A percentile compares a stretch with the other conserved stretches of the same genome.
These are phyloP conservation scores for Starmerella vaccinii DNA, from an alignment of 805 yeast genomes.

Conservation along the genomic window DNA sequence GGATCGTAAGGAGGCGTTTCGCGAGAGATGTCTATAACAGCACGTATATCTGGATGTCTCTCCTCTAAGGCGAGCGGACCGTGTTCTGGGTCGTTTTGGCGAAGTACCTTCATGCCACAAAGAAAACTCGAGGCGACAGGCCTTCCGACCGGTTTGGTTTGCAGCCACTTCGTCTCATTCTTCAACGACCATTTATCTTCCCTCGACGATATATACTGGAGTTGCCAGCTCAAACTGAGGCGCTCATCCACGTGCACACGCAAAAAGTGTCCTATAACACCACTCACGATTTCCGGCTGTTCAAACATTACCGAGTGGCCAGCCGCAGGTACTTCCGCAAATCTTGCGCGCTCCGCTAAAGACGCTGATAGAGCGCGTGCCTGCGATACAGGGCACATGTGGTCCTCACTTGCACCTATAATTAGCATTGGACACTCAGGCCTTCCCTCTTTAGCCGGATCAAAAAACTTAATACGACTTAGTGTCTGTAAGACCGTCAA, in stretches of 20 bases:
- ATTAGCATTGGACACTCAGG: conserved; percentile 41
- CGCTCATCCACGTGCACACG: conserved; percentile 42
- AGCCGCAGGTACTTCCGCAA: conserved; percentile 33
- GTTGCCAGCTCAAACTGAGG: conserved; percentile 62
- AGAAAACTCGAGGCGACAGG: conserved; percentile 37
- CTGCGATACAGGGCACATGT: conserved; percentile 41
- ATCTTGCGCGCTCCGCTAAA: not conserved
- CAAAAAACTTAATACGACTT: conserved; percentile 40
- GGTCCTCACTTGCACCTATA: conserved; percentile 50
- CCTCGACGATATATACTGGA: conserved; percentile 40
- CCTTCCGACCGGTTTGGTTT: conserved; percentile 39
- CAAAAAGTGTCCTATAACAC: conserved; percentile 49
- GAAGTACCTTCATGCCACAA: conserved; percentile 63
- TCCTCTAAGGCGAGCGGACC: conserved; percentile 48
- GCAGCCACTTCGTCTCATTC: conserved; percentile 63
- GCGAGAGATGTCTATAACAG: conserved; percentile 57
- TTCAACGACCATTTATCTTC: conserved; percentile 72
- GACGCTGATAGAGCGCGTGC: conserved; percentile 25
- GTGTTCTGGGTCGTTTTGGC: conserved; percentile 53
- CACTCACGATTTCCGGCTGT: conserved; percentile 55
- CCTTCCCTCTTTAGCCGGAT: conserved; percentile 36
- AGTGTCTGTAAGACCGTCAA: conserved; percentile 44
- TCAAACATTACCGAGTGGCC: conserved; percentile 59
- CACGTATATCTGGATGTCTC: conserved; percentile 42
- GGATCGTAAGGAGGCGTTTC: conserved; percentile 64